Evolutionary conservation across 208 protist species (phyloP).

Genomic region (Wallacemonas sp.): DNA sequence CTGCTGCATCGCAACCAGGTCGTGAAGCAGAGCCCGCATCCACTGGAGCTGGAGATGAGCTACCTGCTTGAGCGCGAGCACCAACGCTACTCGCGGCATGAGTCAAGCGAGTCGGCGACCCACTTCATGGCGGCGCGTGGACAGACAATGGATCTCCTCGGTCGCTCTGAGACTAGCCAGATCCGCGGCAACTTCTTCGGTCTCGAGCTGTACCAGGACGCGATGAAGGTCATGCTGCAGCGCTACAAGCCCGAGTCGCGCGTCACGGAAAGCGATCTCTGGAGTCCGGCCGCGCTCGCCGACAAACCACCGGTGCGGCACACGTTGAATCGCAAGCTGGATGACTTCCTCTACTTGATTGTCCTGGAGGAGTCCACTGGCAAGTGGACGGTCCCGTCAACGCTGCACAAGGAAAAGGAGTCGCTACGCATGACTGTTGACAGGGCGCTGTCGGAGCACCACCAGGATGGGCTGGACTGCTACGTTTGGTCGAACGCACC

Average conservation of each 20-base stretch:
- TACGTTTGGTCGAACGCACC: conserved; percentile 86
- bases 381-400: conserved; percentile 76
- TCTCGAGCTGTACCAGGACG: conserved; percentile 82
- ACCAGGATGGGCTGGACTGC: conserved; percentile 54
- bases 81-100: conserved; percentile 80
- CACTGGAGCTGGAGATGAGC: conserved; percentile 70
- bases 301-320: conserved; percentile 49
- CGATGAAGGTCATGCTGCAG: conserved; percentile 72
- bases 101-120: conserved; percentile 61
- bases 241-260: conserved; percentile 70
- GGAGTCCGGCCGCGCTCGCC: conserved; percentile 28
- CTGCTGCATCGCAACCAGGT: conserved; percentile 69
- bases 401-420: conserved; percentile 36
- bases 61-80: conserved; percentile 82
- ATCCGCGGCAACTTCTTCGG: conserved; percentile 81
- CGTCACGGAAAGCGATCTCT: conserved; percentile 53
- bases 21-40: conserved; percentile 80
- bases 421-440: conserved; percentile 78
- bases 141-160: conserved; percentile 67
- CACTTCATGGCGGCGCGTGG: conserved; percentile 70
- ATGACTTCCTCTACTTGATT: conserved; percentile 84
- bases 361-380: conserved; percentile 45
- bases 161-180: conserved; percentile 62
- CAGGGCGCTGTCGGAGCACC: conserved; percentile 52
- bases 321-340: conserved; percentile 73